These are phyloP conservation scores for Rhododendron kiyosumense DNA, from an alignment of 148 eudicot species.

Conservation along the genomic window DNA sequence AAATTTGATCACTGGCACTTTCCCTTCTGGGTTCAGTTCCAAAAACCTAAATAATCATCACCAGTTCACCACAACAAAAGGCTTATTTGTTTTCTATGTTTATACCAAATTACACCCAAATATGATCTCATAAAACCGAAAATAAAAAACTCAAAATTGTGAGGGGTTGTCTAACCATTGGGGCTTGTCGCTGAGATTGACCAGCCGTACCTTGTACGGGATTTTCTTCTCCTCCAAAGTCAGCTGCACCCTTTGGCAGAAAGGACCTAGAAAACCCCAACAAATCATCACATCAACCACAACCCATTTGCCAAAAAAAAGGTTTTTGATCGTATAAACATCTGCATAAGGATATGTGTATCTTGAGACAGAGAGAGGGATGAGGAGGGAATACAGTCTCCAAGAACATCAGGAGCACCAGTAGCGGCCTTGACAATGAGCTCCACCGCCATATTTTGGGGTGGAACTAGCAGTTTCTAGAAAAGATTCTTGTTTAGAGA, in stretches of 20 bases:
- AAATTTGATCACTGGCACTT: slow-evolving; percentile 66
- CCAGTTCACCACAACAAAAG: neutral
- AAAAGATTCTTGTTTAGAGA: neutral
- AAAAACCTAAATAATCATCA: slow-evolving; percentile 45
- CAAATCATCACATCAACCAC: neutral
- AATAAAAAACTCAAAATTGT: neutral
- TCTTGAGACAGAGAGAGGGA: neutral
- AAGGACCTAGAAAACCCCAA: slow-evolving; percentile 52
- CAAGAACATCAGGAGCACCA: slow-evolving; percentile 49
- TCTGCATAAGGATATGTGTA: neutral
- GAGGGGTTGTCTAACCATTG: slow-evolving; percentile 38
- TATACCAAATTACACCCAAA: neutral
- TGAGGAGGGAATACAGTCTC: slow-evolving; percentile 38
- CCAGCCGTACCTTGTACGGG: slow-evolving; percentile 58
- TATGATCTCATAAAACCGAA: neutral
- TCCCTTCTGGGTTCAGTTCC: slow-evolving; percentile 67
- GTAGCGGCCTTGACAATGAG: neutral
- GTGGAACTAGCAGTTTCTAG: neutral
- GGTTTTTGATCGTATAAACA: neutral
- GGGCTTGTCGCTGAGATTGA: slow-evolving; percentile 61
- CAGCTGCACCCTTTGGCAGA: slow-evolving; percentile 69
- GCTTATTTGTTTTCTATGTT: neutral
- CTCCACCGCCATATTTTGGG: neutral
- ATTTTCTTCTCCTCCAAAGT: slow-evolving; percentile 87
- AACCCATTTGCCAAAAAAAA: neutral